These are phyloP conservation scores for Metarhizium robertsii DNA, from an alignment of 2,329 filamentous ascomycete species.

Conservation along the genomic window DNA sequence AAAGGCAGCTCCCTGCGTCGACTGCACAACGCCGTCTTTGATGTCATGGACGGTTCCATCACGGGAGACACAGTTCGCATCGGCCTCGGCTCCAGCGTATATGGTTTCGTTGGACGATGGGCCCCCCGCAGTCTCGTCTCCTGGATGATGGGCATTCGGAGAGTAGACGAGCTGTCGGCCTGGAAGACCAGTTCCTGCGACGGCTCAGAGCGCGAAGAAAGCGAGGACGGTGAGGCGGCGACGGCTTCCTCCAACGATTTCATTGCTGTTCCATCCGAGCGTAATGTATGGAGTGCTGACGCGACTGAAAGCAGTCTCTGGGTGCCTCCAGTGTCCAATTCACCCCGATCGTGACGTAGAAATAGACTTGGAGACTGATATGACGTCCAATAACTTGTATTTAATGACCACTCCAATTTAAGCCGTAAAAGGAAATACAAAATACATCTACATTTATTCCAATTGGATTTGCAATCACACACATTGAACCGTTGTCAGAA, in stretches of 20 bases:
- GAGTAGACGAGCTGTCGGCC: slow-evolving; percentile 45
- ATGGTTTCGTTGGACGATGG: slow-evolving; percentile 77
- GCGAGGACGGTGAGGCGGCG: slow-evolving; percentile 23
- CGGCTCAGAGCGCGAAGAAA: slow-evolving; percentile 26
- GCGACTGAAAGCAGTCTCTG: slow-evolving; percentile 36
- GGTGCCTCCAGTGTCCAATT: slow-evolving; percentile 22
- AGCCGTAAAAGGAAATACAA: neutral
- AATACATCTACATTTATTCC: neutral
- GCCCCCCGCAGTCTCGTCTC: slow-evolving; percentile 69
- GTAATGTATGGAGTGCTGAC: slow-evolving; percentile 32
- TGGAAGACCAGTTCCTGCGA: slow-evolving; percentile 39
- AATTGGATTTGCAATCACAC: neutral
- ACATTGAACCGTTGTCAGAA: too few species aligned
- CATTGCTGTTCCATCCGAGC: slow-evolving; percentile 35
- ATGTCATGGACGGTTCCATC: slow-evolving; percentile 64
- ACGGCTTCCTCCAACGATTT: slow-evolving; percentile 34
- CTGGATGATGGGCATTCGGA: slow-evolving; percentile 83
- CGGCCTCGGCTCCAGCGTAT: slow-evolving; percentile 74
- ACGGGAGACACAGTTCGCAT: slow-evolving; percentile 61
- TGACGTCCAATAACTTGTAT: neutral
- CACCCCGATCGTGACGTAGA: slow-evolving; percentile 4
- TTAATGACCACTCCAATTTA: neutral
- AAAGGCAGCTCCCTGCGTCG: slow-evolving; percentile 65
- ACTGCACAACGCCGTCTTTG: slow-evolving; percentile 82
- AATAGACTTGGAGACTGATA: neutral